Conservation (phyloP, 441 rosid species). For the Flueggea neowawraea region DNA sequence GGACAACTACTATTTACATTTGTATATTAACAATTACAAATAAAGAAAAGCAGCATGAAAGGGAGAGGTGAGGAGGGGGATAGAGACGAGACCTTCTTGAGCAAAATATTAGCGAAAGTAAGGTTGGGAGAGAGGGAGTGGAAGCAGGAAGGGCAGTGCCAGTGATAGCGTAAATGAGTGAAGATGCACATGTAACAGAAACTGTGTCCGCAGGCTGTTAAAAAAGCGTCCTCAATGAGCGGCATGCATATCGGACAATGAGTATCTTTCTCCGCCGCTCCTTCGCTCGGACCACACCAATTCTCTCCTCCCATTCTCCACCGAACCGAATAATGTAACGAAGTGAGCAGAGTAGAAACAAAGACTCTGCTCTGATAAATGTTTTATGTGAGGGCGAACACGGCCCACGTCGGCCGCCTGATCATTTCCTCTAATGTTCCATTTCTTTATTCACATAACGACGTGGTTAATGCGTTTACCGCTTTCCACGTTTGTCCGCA, state of each 20-base stretch:
- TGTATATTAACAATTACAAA: neutral
- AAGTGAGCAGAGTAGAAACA: no score
- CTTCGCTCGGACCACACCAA: conserved; percentile 1
- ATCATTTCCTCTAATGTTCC: no score
- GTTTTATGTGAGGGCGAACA: no score
- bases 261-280: conserved; percentile 58
- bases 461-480: no score
- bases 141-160: conserved; percentile 92
- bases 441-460: no score
- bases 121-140: conserved; percentile 75
- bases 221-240: conserved; percentile 89
- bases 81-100: conserved; percentile 59
- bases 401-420: no score
- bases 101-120: conserved; percentile 86
- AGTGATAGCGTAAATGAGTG: conserved; percentile 89
- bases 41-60: no score
- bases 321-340: no score
- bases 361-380: no score
- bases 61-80: neutral
- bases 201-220: conserved; percentile 92
- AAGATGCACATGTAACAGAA: conserved; percentile 97
- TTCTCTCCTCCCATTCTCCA: no score
- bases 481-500: no score
- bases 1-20: no score
- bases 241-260: conserved; percentile 98